Evolutionary conservation across 2,329 filamentous ascomycete species (phyloP), one percentile per base, ranked within the genome.

Genomic region (Dactylellina leptospora): DNA sequence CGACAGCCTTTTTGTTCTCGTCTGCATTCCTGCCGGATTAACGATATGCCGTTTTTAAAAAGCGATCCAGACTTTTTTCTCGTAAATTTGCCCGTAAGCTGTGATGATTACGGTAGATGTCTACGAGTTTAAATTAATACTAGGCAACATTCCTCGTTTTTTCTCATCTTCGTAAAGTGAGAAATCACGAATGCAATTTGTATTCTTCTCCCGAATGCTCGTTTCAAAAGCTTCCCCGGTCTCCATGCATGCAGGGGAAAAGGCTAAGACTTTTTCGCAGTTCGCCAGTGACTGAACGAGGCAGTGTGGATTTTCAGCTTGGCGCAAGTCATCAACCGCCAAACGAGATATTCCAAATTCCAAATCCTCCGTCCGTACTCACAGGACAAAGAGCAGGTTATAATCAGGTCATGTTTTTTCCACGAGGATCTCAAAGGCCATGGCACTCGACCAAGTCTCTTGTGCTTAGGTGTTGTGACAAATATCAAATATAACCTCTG

Each of bases 281-380:
- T 53, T 18, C 28, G 8, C 11, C 28, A 50, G 36, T 6, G 23
- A 10, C 63, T 40, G 56, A 61, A 25, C 64, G 48, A 23, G 50
- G 45, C 51, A 54, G 60, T 54, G 45, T 11, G 42, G 8, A 16
- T 4, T 50, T 50, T 62, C 53, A 64, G 59, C 68, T 72, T 64
- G 59, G 68, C 59, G 58, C 66, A 58, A 71, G 58, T 62, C 68
- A 72, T 58, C 44, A 45, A 18, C 47, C 18, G 18, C 36, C 36
- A n/a, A n/a, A n/a, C 23, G 42, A 25, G 28, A 42, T 63, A 71
- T 72, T 64, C 68, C 68, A 72, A 64, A 72, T 72, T 72, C 58
- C 68, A 55, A 63, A 64, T 47, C 13, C 18, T 40, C 13, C 13
- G 18, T 40, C 36, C 36, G 13, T 40, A 11, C 16, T 20, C 18